A percentile compares a stretch with the other conserved stretches of the same genome.
Conservation (phyloP, 2,329 filamentous ascomycete genomes). For the Parastagonospora nodorum region DNA sequence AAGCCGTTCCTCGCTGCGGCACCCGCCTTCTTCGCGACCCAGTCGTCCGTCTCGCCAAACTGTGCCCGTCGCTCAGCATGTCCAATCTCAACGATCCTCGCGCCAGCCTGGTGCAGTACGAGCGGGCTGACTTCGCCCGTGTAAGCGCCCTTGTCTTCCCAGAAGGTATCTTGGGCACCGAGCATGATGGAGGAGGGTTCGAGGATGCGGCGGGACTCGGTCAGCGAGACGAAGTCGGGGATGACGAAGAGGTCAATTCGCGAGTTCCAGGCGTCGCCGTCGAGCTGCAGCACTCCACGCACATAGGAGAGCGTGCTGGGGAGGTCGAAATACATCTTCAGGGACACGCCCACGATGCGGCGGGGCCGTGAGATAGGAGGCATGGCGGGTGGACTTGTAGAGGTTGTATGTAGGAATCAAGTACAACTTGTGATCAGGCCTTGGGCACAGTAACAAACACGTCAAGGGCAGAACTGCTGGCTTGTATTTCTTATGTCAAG, state of each 20-base stretch:
- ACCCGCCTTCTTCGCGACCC: constrained; percentile 70
- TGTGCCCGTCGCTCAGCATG: constrained; percentile 77
- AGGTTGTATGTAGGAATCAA: not conserved
- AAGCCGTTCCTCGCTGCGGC: constrained; percentile 72
- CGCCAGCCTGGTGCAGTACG: constrained; percentile 70
- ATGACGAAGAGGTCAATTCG: constrained; percentile 75
- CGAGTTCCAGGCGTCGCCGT: constrained; percentile 59
- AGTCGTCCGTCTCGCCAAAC: constrained; percentile 75
- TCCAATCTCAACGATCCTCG: constrained; percentile 75
- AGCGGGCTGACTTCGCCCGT: constrained; percentile 78
- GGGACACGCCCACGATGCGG: constrained; percentile 73
- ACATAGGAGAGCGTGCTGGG: constrained; percentile 61
- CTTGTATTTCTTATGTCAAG: not conserved
- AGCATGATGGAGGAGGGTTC: constrained; percentile 61
- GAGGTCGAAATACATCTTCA: constrained; percentile 81
- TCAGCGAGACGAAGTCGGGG: constrained; percentile 74
- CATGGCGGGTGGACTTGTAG: constrained; percentile 21
- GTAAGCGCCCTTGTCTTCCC: constrained; percentile 72
- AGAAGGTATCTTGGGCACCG: constrained; percentile 78
- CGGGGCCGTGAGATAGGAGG: constrained; percentile 51
- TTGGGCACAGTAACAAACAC: no score
- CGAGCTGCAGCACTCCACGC: constrained; percentile 49
- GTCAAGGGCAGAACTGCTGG: not conserved
- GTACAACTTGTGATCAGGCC: no score
- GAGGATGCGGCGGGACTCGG: constrained; percentile 58